Conservation (phyloP, 1,284 basidiomycete genomes). For the Melampsora abietis-canadensis region DNA sequence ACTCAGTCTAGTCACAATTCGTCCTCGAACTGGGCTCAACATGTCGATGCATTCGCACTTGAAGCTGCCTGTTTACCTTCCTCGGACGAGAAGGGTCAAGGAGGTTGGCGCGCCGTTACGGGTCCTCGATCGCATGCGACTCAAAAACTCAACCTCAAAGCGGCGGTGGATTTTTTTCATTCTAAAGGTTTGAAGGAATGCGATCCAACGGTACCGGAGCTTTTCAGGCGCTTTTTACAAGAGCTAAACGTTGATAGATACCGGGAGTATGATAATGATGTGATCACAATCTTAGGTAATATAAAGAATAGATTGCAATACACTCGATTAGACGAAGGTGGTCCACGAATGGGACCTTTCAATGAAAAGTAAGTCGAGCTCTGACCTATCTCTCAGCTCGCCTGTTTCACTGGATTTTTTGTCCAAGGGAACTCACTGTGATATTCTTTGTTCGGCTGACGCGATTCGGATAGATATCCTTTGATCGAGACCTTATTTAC, state of each 20-base stretch:
- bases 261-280: slow-evolving; percentile 76
- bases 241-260: slow-evolving; percentile 83
- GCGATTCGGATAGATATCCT: slow-evolving; percentile 61
- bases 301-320: slow-evolving; percentile 75
- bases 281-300: slow-evolving; percentile 67
- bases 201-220: slow-evolving; percentile 56
- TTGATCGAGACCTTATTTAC: slow-evolving; percentile 88
- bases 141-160: slow-evolving; percentile 59
- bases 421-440: slow-evolving; percentile 1
- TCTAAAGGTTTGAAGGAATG: slow-evolving; percentile 57
- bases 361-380: slow-evolving; percentile 60
- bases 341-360: slow-evolving; percentile 79
- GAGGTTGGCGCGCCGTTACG: slow-evolving; percentile 26
- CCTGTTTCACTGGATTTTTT: neutral
- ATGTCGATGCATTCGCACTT: slow-evolving; percentile 23
- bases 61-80: slow-evolving; percentile 20
- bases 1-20: neutral
- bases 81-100: neutral
- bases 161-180: slow-evolving; percentile 67
- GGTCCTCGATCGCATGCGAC: slow-evolving; percentile 63
- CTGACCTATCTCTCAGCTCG: neutral
- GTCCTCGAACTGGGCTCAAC: neutral
- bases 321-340: slow-evolving; percentile 72
- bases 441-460: slow-evolving; percentile 1
- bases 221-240: slow-evolving; percentile 74